Conservation (phyloP, 805 yeast genomes). For the Candida suzukii region DNA sequence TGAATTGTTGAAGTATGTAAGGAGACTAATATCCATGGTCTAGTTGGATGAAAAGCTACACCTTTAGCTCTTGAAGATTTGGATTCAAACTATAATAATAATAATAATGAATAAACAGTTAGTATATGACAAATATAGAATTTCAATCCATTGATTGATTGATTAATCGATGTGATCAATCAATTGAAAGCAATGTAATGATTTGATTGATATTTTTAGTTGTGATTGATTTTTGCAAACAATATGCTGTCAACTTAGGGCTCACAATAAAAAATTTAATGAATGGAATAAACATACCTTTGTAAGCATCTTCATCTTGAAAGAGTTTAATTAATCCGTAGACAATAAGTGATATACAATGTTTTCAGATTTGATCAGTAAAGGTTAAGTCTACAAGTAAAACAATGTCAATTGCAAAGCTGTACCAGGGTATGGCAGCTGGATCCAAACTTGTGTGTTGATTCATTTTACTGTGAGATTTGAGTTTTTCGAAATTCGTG, state of each 20-base stretch:
- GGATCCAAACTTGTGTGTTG: too few relatives aligned
- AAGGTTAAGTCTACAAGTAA: background rate
- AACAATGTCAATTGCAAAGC: too few relatives aligned
- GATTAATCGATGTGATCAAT: too few relatives aligned
- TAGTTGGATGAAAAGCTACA: constrained; percentile 91
- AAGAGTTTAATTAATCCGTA: constrained; percentile 4
- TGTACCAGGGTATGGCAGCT: too few relatives aligned
- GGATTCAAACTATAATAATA: constrained; percentile 68
- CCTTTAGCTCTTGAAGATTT: constrained; percentile 97
- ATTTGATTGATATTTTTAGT: too few relatives aligned
- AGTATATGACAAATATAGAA: too few relatives aligned
- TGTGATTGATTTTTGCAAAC: too few relatives aligned
- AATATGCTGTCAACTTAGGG: too few relatives aligned
- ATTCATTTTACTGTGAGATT: too few relatives aligned
- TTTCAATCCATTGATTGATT: too few relatives aligned
- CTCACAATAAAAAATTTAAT: too few relatives aligned
- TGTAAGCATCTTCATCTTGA: constrained; percentile 77
- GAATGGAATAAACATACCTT: constrained; percentile 36
- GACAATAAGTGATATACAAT: background rate
- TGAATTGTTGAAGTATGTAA: constrained; percentile 97
- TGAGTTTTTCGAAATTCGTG: background rate
- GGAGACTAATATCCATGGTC: constrained; percentile 95
- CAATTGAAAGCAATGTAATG: too few relatives aligned
- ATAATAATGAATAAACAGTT: background rate
- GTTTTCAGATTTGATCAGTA: background rate